Base-by-base conservation (phyloP, 148 eudicot species). In the Euryodendron excelsum region DNA sequence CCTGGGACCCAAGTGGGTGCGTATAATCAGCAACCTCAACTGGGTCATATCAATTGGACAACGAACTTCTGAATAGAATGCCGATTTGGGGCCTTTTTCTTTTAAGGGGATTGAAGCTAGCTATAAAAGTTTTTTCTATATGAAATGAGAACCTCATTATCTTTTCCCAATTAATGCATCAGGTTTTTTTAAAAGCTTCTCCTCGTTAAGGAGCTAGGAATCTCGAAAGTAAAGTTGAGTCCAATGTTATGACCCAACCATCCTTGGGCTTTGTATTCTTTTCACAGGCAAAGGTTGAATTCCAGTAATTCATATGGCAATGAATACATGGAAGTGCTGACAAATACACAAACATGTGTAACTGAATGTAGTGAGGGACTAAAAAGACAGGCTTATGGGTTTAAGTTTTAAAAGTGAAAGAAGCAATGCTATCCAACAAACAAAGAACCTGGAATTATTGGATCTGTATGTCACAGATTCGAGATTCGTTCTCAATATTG, bases 1-100 rank as follows among this genome's bases (percentile, higher is more conserved):
- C 84, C 93, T 11, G 92, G 86, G n/a, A 72, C 90, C n/a, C 97
- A 91, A 73, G 85, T 86, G 17, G 90, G 88, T 67, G 88, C 82
- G 36, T 91, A 85, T 77, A 95, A 89, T 89, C 98, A 88, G 90
- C 93, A 89, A 84, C 89, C 92, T 80, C 93, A 93, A 77, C 69
- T 90, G 68, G 89, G 92, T 48, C 98, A 93, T 76, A 78, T 90
- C 68, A 93, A 86, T 73, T 93, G 98, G 96, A 79, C 94, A 44
- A 80, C 90, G 31, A 90, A 86, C 87, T 90, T 89, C 77, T 93
- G 87, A 90, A 76, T 61, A 61, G 31, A 48, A 18, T 68, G 62
- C 25, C 56, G 52, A 50, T 37, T 67, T 62, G 76, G 60, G 64
- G 27, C 68, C 58, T 52, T 39, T 52, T 39, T 65, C 30, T 48